These are phyloP conservation scores for Wallacemonas collosoma DNA, from an alignment of 208 protist genomes.

Conservation along the genomic window DNA sequence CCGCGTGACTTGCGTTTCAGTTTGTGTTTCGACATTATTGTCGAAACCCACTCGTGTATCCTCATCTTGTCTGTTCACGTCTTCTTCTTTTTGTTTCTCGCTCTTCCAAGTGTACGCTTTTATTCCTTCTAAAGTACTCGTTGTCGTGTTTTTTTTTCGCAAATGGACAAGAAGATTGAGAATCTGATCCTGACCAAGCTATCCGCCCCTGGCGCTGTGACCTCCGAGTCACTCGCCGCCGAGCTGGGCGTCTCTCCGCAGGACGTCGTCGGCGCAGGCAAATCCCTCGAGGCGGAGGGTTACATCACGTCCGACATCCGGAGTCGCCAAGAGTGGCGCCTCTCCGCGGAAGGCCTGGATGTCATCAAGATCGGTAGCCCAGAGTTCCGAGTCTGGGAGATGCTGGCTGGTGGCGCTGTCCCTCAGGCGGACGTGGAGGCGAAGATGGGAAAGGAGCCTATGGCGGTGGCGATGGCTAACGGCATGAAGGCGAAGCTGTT, in stretches of 20 bases:
- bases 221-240: slow-evolving; percentile 63
- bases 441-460: slow-evolving; percentile 61
- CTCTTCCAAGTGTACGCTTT: no score
- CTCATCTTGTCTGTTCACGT: background rate
- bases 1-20: no score
- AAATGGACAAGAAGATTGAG: slow-evolving; percentile 33
- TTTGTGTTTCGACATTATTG: background rate
- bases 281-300: slow-evolving; percentile 85
- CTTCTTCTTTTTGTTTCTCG: slow-evolving; percentile 3
- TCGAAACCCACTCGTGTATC: background rate
- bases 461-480: slow-evolving; percentile 84
- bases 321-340: slow-evolving; percentile 60
- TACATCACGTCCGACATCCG: slow-evolving; percentile 72
- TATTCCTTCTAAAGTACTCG: no score
- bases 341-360: slow-evolving; percentile 80
- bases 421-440: slow-evolving; percentile 33
- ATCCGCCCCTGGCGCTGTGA: slow-evolving; percentile 30
- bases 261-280: slow-evolving; percentile 89
- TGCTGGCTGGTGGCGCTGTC: slow-evolving; percentile 43
- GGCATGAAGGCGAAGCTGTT: slow-evolving; percentile 95
- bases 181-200: slow-evolving; percentile 50
- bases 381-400: slow-evolving; percentile 80
- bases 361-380: slow-evolving; percentile 87
- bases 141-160: background rate
- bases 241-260: slow-evolving; percentile 76